These are phyloP conservation scores for Hypoxylon crocopeplum DNA, from an alignment of 495 filamentous ascomycete species.

Conservation along the genomic window DNA sequence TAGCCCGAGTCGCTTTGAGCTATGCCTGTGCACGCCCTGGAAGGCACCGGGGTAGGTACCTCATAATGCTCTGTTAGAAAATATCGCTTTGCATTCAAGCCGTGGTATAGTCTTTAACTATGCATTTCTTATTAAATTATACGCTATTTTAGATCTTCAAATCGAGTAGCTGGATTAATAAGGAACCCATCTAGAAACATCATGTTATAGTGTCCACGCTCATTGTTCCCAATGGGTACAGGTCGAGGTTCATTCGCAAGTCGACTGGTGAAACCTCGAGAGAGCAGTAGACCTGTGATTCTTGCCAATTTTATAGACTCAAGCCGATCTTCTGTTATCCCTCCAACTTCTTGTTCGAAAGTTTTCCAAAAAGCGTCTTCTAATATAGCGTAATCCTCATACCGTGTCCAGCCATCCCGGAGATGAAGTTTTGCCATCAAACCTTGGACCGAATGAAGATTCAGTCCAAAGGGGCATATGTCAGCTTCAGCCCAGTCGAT, in stretches of 20 bases:
- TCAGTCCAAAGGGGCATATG: slow-evolving; percentile 48
- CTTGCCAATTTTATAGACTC: slow-evolving; percentile 47
- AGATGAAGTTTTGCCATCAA: slow-evolving; percentile 48
- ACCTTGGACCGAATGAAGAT: slow-evolving; percentile 47
- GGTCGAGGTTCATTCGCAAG: slow-evolving; percentile 45
- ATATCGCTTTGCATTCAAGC: too few species aligned
- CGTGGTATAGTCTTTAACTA: too few species aligned
- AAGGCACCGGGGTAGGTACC: too few species aligned
- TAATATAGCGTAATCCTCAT: slow-evolving; percentile 45
- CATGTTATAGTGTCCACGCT: slow-evolving; percentile 49
- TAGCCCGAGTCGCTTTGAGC: too few species aligned
- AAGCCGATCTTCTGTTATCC: slow-evolving; percentile 38
- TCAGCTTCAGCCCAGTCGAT: slow-evolving; percentile 52
- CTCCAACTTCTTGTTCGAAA: slow-evolving; percentile 42
- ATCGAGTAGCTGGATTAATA: slow-evolving; percentile 44
- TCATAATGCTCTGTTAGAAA: too few species aligned
- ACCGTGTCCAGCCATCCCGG: slow-evolving; percentile 45
- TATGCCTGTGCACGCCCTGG: too few species aligned
- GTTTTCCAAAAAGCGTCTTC: slow-evolving; percentile 47
- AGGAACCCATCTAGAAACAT: slow-evolving; percentile 48
- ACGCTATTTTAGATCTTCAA: slow-evolving; percentile 24
- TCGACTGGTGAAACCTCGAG: slow-evolving; percentile 48
- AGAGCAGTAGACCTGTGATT: slow-evolving; percentile 45
- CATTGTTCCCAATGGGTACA: slow-evolving; percentile 48
- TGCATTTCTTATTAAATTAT: too few species aligned